Base-by-base conservation (phyloP, 768 basidiomycete genomes). In the Tephrocybe sp. region DNA sequence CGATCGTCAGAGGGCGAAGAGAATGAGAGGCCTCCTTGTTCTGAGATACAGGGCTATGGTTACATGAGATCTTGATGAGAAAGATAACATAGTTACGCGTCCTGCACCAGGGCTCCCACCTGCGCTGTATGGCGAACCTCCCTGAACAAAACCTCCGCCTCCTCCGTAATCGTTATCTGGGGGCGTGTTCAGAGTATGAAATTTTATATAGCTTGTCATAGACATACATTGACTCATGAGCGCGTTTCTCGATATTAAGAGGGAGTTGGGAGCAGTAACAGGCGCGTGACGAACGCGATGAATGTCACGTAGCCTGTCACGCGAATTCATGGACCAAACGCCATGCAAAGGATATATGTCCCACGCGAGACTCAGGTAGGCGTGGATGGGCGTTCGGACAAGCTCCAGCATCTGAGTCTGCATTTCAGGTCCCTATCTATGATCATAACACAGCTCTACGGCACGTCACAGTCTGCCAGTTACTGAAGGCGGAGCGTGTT, bases 1-100 rank as follows among this genome's bases (percentile, higher is more conserved):
- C 77, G 58, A 89, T 78, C 3, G 87, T 92, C 43, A 92, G 78
- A 3, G 92, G 91, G 28, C 92, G 77, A 19, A 70, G 36, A 9
- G 69, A 73, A 44, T 72, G 69, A 0, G 72, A 66, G 27, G 69
- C 59, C 52, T 74, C 73, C 37, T 64, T 68, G 55, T 63, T 71
- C 70, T 74, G 52, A 11, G 22, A 44, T 19, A 32, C 7, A 18
- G 9, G 28, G 13, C 22, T 3, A 43, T 15, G 12, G 9, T 13
- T 32, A n/a, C 15, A 22, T 15, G 5, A 18, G 9, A 44, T 25
- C 35, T 35, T 9, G 1, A 42, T 25, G 18, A 22, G 24, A 35
- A 7, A 24, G 13, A 30, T 43, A 39, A 48, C 69, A n/a, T n/a
- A n/a, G n/a, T 60, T 54, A 70, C 78, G 70, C 63, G 75, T 64